Base-by-base conservation (phyloP, 805 yeast species). In the Lachancea dasiensis region DNA sequence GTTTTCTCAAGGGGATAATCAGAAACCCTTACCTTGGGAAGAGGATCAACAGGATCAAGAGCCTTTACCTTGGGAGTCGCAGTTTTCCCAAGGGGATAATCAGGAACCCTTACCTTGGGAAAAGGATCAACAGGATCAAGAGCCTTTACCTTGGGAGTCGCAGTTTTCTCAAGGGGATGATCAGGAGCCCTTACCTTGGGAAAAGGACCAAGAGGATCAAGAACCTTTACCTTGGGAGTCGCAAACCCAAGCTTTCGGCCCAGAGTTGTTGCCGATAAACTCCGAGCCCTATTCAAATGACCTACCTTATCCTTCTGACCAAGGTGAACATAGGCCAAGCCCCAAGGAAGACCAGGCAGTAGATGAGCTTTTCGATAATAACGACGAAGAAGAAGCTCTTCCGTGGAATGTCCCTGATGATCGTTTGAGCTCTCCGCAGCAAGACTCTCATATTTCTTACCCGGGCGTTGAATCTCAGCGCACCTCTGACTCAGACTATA, bases 201-300 rank as follows among this genome's bases (percentile, higher is more conserved):
- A 27, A n/a, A 21, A 25, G 21, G 31, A 34, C n/a, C n/a, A n/a
- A n/a, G n/a, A n/a, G n/a, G n/a, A n/a, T n/a, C n/a, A n/a, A n/a
- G n/a, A n/a, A n/a, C n/a, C n/a, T n/a, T n/a, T n/a, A n/a, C 52
- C 50, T n/a, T 47, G 50, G 49, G 52, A 47, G 20, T 4, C 32
- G 28, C 27, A 27, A 10, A 19, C 15, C 11, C 18, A 20, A 28
- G 30, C 16, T 10, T 16, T 26, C 29, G 24, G 7, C 10, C 24
- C n/a, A n/a, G n/a, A n/a, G n/a, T n/a, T n/a, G n/a, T n/a, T n/a
- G n/a, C n/a, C n/a, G n/a, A n/a, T n/a, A n/a, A n/a, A n/a, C n/a
- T n/a, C n/a, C n/a, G n/a, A n/a, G n/a, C n/a, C n/a, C n/a, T n/a
- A n/a, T n/a, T n/a, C n/a, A n/a, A n/a, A n/a, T n/a, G n/a, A n/a